Conservation (phyloP, 2,329 filamentous ascomycete species). For the Zymoseptoria tritici region DNA sequence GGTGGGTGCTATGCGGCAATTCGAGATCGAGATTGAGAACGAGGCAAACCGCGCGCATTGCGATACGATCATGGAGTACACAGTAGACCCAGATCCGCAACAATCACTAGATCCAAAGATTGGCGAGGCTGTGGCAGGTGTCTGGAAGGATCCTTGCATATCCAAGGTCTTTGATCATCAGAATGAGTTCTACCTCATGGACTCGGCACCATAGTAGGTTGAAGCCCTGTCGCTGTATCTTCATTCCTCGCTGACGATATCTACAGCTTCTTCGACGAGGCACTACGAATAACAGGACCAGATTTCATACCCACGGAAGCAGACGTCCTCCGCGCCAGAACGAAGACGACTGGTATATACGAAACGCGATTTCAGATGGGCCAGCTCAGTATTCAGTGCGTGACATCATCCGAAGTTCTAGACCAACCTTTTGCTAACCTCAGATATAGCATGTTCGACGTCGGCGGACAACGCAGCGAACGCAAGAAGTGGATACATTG, state of each 20-base stretch:
- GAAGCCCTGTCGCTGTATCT: background rate
- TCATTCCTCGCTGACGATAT: conserved; percentile 6
- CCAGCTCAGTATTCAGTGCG: conserved; percentile 95
- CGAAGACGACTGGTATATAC: conserved; percentile 98
- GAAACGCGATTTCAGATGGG: conserved; percentile 99
- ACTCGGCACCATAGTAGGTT: conserved; percentile 86
- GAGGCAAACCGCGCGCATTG: conserved; percentile 66
- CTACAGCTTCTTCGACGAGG: conserved; percentile 88
- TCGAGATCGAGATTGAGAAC: conserved; percentile 70
- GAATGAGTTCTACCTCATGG: conserved; percentile 98
- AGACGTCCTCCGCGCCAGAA: conserved; percentile 89
- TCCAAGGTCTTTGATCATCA: conserved; percentile 82
- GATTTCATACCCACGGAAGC: conserved; percentile 91
- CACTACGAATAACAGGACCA: conserved; percentile 69
- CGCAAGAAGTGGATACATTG: conserved; percentile 99
- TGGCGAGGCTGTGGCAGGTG: conserved; percentile 70
- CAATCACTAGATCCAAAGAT: conserved; percentile 74
- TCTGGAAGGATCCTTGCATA: conserved; percentile 86
- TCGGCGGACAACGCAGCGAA: conserved; percentile 93
- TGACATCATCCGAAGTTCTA: conserved; percentile 9
- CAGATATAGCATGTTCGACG: conserved; percentile 84
- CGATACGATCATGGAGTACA: conserved; percentile 77
- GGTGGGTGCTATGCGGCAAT: conserved; percentile 84
- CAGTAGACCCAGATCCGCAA: conserved; percentile 83
- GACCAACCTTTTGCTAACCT: background rate